Evolutionary conservation across 2,329 filamentous ascomycete genomes (phyloP), one percentile per base, ranked within the genome.

Genomic region (Immersiporthe knoxdaviesiana): DNA sequence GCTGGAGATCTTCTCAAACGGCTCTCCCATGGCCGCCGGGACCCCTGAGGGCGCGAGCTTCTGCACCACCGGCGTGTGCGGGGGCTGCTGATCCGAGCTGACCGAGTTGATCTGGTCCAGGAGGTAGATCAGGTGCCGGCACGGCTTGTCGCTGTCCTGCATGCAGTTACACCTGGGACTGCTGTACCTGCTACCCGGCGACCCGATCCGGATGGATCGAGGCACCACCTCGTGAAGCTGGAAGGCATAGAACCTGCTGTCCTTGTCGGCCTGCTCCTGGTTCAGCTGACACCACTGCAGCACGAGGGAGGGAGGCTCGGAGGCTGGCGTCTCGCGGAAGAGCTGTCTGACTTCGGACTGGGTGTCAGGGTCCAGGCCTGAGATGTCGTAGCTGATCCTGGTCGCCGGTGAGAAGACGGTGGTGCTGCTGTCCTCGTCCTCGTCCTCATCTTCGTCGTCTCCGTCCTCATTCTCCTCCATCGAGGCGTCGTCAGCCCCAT

Each of bases 221-320:
- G 84, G 84, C 35, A 85, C 83, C 2, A 84, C 77, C 74, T 88
- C 86, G 4, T 84, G 84, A 78, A 88, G 82, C 73, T 87, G 82
- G 70, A 88, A 88, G 62, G 85, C 84, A 68, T 85, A 87, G 27
- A 84, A 83, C 70, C 84, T 74, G 32, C 63, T 62, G 16, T 82
- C 80, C 60, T 73, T 66, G 18, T 82, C 80, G 58, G 72, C 67
- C 37, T 74, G 74, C n/a, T 75, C 75, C 30, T 72, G 39, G 52
- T 82, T 79, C 54, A 81, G 79, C 30, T 82, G 81, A 69, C 85
- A 88, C 67, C 81, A 81, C 72, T 86, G 82, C 8, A 88, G 76
- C 0, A 81, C 78, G 69, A 88, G 82, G 69, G 80, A 80, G 2
- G 85, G 83, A 0, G 84, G 81, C 14, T 85, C 81, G 41, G 77